Base-by-base conservation (phyloP, 805 yeast genomes). In the Candida alai region DNA sequence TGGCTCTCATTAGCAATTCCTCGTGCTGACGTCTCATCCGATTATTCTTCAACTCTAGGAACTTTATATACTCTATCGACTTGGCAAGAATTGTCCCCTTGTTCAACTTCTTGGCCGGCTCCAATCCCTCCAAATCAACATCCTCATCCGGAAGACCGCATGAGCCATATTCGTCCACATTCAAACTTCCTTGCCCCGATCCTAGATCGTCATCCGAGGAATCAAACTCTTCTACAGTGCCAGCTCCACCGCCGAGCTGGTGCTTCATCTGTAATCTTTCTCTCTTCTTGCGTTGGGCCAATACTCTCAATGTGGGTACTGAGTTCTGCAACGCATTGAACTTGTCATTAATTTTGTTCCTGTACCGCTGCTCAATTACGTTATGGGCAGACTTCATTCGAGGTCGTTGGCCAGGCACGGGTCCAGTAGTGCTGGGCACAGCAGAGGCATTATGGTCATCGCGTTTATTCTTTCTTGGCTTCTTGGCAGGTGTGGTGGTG, bases 1-100 rank as follows among this genome's bases (percentile, higher is more conserved):
- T 46, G 4, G 70, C 70, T 38, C 58, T 53, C 24, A 50, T 44
- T 15, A 59, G 28, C 32, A 82, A 58, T 34, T 72, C 72, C 24
- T 68, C 62, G 36, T 78, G 64, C 53, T 84, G 87, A 41, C 64
- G 54, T 34, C 53, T 51, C 47, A 84, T 60, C 22, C 60, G 54
- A 3, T 56, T 54, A 47, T 82, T 83, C 41, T 79, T 75, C 35
- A 60, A 52, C 54, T 84, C 88, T 43, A 84, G 61, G 52, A 83
- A 87, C 49, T 71, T 67, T 49, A 84, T 84, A 54, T 85, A 85
- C 58, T 84, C 94, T 1, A 86, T 79, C 6, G 89, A 85, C 50
- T 84, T 84, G 24, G 85, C 69, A 34, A 84, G 62, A 10, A 84
- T 82, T 19, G 81, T 80, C 10, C 90, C 93, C 56, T 84, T 84